phyloP scores from a whole-genome alignment of 2,329 filamentous ascomycete species.

The Neonectria ditissima region DNA sequence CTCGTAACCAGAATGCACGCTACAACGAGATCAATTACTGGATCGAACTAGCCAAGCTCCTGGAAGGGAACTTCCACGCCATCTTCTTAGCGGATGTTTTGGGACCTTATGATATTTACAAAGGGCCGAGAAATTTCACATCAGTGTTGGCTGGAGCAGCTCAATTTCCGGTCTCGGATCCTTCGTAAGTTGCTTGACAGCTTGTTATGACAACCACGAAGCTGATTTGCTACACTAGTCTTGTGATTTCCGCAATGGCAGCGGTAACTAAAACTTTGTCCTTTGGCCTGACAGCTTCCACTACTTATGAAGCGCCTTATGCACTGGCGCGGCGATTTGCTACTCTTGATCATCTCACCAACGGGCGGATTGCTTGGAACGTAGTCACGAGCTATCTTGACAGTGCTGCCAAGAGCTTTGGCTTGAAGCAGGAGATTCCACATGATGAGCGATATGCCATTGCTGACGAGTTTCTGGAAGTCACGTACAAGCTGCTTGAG shows the following conservation, averaged over 20 bases:
- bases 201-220: neutral
- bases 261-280: conserved; percentile 57
- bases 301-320: conserved; percentile 52
- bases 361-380: conserved; percentile 59
- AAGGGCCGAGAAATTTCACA: conserved; percentile 30
- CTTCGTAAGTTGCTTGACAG: conserved; percentile 36
- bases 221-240: neutral
- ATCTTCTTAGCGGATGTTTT: conserved; percentile 64
- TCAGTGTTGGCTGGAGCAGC: conserved; percentile 50
- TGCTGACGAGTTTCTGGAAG: conserved; percentile 61
- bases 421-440: conserved; percentile 56
- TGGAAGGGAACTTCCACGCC: conserved; percentile 61
- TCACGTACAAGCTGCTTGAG: conserved; percentile 63
- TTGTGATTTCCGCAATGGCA: conserved; percentile 58
- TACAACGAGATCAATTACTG: conserved; percentile 52
- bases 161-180: conserved; percentile 58
- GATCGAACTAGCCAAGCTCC: conserved; percentile 60
- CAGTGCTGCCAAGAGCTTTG: conserved; percentile 60
- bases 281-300: conserved; percentile 52
- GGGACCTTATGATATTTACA: conserved; percentile 53
- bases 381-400: conserved; percentile 63
- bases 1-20: conserved; percentile 26
- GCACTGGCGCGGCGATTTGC: conserved; percentile 49
- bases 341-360: conserved; percentile 51
- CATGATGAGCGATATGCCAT: conserved; percentile 62